phyloP scores from a whole-genome alignment of 2,329 filamentous ascomycete species.

The Sclerotiophoma versabilis region DNA sequence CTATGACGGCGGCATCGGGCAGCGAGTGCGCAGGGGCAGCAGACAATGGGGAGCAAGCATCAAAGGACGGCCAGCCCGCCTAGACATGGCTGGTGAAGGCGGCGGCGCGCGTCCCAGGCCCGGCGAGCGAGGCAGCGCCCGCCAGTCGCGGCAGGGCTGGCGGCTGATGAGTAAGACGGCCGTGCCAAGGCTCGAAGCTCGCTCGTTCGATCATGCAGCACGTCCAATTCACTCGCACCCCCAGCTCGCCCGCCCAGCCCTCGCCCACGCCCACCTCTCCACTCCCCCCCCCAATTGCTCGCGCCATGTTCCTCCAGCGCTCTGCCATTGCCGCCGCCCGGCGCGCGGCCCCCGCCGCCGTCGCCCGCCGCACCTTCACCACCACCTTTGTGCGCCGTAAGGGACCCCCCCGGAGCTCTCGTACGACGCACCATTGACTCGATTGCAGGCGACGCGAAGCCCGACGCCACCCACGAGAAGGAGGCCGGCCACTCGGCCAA shows the following conservation, averaged over 20 bases:
- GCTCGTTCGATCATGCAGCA: constrained; percentile 28
- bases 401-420: constrained; percentile 41
- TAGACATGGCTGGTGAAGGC: background rate
- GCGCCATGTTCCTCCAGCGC: constrained; percentile 58
- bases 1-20: constrained; percentile 9
- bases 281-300: constrained; percentile 44
- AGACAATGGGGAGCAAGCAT: background rate
- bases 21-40: background rate
- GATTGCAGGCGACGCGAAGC: constrained; percentile 40
- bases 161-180: constrained; percentile 10
- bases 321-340: constrained; percentile 57
- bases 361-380: constrained; percentile 56
- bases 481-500: constrained; percentile 39
- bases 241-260: constrained; percentile 39
- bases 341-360: constrained; percentile 52
- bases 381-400: constrained; percentile 57
- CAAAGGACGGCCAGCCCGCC: background rate
- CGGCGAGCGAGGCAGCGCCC: too few relatives aligned
- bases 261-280: constrained; percentile 40
- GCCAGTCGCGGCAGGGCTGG: too few relatives aligned
- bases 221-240: constrained; percentile 33
- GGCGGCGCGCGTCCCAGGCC: background rate
- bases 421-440: constrained; percentile 43
- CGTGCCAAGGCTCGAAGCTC: constrained; percentile 11
- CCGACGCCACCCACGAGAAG: constrained; percentile 48